Base-by-base conservation (phyloP, 164 flowering plant species). In the Cinnamomum chago region DNA sequence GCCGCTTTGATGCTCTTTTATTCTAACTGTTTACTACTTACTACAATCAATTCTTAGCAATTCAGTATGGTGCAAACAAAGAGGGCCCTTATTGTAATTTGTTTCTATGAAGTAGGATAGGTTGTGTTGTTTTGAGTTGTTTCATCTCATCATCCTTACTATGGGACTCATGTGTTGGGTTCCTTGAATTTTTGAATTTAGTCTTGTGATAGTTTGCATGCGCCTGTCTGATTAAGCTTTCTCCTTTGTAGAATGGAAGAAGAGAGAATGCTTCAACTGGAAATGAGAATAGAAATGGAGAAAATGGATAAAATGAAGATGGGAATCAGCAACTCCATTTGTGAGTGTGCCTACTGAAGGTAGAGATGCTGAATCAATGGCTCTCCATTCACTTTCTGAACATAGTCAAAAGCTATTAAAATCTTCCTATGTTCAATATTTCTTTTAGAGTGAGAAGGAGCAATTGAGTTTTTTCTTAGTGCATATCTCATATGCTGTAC, bases 231-330 rank as follows among this genome's bases (percentile, higher is more conserved):
- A 64, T 64, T 64, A 22, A 60, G 33, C 60, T 68, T 5, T 2
- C 28, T 68, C 9, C 13, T n/a, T n/a, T n/a, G 71, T 28, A 35
- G 30, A 35, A 68, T 9, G 15, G 33, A n/a, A 68, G 9, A 20
- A 40, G 71, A 68, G 71, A 68, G 40, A 40, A n/a, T 17, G 66
- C 11, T 71, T 70, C 33, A 9, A 51, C 10, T 7, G 12, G 33
- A 33, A 67, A 3, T 30, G 33, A 30, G 5, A 30, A 30, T 30
- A 5, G 33, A 30, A 30, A 28, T 33, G 70, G 50, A 67, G 70
- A 67, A 30, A 67, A 30, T 14, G 72, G 60, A 50, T 70, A 47
- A 13, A 71, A 71, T n/a, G 71, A 68, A 35, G 71, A 24, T 47
- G 71, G 55, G 22, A 24, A 24, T 10, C 24, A 23, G 5, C 11